Conservation (phyloP, 108 stramenopile genomes). For the Cyclotella cryptica region DNA sequence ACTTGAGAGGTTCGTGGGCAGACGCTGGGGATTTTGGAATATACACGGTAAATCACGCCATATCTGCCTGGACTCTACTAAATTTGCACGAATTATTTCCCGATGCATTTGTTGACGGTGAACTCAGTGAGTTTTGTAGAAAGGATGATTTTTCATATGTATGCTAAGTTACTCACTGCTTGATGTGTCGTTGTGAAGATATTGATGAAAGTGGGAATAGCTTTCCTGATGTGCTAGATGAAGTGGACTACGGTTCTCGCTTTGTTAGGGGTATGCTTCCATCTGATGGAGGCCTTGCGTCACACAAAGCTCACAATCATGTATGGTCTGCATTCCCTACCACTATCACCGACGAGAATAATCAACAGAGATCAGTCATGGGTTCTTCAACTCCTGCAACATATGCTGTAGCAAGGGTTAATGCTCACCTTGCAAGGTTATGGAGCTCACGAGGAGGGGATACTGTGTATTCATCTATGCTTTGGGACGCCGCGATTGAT, state of each 20-base stretch:
- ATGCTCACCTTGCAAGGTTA: conserved; percentile 39
- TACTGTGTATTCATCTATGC: background rate
- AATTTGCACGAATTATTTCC: conserved; percentile 20
- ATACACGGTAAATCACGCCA: no score
- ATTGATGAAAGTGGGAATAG: conserved; percentile 41
- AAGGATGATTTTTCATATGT: background rate
- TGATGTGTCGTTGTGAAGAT: background rate
- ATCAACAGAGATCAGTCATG: conserved; percentile 21
- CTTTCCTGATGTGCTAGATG: conserved; percentile 35
- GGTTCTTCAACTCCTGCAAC: conserved; percentile 38
- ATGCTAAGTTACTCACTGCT: background rate
- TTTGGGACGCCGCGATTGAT: conserved; percentile 35
- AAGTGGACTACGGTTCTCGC: conserved; percentile 36
- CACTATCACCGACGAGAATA: conserved; percentile 30
- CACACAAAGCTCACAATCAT: conserved; percentile 39
- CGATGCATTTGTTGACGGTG: conserved; percentile 32
- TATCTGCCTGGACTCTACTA: no score
- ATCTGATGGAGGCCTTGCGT: conserved; percentile 35
- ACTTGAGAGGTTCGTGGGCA: no score
- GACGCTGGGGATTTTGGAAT: no score
- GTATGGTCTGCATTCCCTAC: conserved; percentile 36
- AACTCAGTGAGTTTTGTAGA: background rate
- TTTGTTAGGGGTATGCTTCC: conserved; percentile 44
- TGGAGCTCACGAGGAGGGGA: conserved; percentile 19
- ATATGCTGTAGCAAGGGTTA: conserved; percentile 40